Percentiles rank a stretch among this genome's conserved stretches.
Evolutionary conservation across 75 land plant species (phyloP).

Genomic region (Adiantum capillusveneris): DNA sequence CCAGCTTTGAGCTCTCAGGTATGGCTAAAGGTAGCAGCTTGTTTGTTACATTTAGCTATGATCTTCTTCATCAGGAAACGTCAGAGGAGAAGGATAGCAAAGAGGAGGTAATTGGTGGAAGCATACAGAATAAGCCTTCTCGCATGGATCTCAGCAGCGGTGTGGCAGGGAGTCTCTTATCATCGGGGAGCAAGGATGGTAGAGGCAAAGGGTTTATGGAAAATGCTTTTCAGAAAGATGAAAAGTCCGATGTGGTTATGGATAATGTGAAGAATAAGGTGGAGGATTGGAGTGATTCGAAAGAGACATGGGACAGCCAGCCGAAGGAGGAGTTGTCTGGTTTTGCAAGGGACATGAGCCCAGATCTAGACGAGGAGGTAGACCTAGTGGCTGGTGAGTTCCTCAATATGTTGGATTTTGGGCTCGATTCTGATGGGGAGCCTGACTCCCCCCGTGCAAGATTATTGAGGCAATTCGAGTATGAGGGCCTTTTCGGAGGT

Average conservation of each 20-base stretch:
- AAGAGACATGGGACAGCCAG: not conserved
- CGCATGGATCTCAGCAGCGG: not conserved
- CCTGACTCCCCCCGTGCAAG: not conserved
- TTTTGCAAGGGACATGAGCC: not conserved
- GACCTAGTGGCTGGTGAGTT: constrained; percentile 21
- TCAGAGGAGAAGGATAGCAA: not conserved
- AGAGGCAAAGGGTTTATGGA: too few species aligned
- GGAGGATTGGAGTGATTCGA: too few species aligned
- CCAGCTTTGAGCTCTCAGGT: constrained; percentile 29
- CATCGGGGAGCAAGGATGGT: too few species aligned
- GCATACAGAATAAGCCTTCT: not conserved
- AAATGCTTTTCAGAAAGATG: too few species aligned
- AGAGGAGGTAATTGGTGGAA: not conserved
- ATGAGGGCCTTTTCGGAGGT: too few species aligned
- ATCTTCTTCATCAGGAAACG: constrained; percentile 11
- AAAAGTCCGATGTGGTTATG: too few species aligned
- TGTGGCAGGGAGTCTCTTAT: too few species aligned
- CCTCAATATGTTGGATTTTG: constrained; percentile 16
- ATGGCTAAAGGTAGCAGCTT: constrained; percentile 25
- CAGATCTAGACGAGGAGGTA: constrained; percentile 20
- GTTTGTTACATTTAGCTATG: constrained; percentile 28
- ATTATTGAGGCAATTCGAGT: too few species aligned
- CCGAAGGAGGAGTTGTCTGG: not conserved
- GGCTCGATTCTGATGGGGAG: constrained; percentile 5
- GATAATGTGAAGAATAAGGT: not conserved